A percentile compares a stretch with the other conserved stretches of the same genome.
Conservation (phyloP, 345 rosid genomes). For the Camelina sativa region DNA sequence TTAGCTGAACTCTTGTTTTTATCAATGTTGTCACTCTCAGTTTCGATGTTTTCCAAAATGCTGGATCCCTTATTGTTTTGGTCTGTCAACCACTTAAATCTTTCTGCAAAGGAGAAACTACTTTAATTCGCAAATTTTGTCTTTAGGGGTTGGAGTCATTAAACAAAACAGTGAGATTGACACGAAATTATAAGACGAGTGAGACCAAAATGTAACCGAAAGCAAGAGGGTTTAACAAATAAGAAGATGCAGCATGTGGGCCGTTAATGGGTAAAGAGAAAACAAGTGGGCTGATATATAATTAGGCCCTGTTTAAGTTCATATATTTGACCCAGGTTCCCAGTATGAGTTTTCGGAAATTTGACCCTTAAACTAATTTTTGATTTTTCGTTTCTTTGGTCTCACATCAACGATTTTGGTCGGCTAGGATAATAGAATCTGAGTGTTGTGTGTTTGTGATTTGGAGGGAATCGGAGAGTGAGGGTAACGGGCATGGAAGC, state of each 20-base stretch:
- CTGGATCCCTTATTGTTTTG: too few relatives aligned
- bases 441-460: not conserved
- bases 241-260: not conserved
- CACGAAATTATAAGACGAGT: not conserved
- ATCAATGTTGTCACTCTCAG: slow-evolving; percentile 14
- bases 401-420: not conserved
- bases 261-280: not conserved
- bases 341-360: not conserved
- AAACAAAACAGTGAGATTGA: too few relatives aligned
- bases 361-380: not conserved
- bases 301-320: not conserved
- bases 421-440: not conserved
- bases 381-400: not conserved
- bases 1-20: slow-evolving; percentile 8
- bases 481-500: slow-evolving; percentile 33
- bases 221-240: too few relatives aligned
- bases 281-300: not conserved
- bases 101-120: too few relatives aligned
- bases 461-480: slow-evolving; percentile 29
- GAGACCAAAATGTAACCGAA: not conserved
- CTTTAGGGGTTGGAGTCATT: too few relatives aligned
- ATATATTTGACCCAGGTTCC: not conserved
- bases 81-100: too few relatives aligned
- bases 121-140: too few relatives aligned
- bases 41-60: slow-evolving; percentile 2